These are phyloP conservation scores for Penicillium pancosmium DNA, from an alignment of 495 filamentous ascomycete species.

Conservation along the genomic window DNA sequence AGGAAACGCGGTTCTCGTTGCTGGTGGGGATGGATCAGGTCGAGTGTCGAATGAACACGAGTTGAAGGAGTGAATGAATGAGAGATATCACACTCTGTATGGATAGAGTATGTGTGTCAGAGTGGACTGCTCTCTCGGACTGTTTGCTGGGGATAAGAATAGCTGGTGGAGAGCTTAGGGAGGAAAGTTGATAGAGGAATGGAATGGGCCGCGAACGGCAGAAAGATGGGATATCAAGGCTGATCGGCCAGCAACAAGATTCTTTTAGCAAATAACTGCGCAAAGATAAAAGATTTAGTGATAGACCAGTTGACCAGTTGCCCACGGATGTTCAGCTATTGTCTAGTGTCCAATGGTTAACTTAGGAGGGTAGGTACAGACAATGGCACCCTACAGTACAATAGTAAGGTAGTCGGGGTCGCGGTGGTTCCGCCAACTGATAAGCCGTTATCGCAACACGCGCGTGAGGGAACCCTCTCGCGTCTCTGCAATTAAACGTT, in stretches of 20 bases:
- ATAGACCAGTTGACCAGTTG: too few species aligned
- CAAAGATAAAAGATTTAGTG: too few species aligned
- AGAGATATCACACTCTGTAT: background rate
- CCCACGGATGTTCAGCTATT: too few species aligned
- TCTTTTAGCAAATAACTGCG: too few species aligned
- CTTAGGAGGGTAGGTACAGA: too few species aligned
- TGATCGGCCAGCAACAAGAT: too few species aligned
- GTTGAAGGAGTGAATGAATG: background rate
- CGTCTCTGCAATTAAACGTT: conserved; percentile 26
- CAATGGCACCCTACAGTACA: background rate
- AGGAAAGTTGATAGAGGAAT: background rate
- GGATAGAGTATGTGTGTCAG: background rate
- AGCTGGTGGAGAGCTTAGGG: conserved; percentile 3
- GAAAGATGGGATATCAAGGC: background rate
- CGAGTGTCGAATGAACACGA: too few species aligned
- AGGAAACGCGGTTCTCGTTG: background rate
- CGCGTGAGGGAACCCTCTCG: conserved; percentile 30
- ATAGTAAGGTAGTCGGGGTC: too few species aligned
- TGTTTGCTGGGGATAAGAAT: conserved; percentile 6
- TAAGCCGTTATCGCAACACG: conserved; percentile 13
- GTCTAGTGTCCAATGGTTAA: too few species aligned
- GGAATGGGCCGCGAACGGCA: conserved; percentile 3
- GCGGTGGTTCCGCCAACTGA: background rate
- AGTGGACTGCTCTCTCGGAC: background rate
- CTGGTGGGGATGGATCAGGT: background rate